A percentile compares a stretch with the other conserved stretches of the same genome.
Conservation (phyloP, 768 basidiomycete species). For the Phylloporus rhodoxanthus region DNA sequence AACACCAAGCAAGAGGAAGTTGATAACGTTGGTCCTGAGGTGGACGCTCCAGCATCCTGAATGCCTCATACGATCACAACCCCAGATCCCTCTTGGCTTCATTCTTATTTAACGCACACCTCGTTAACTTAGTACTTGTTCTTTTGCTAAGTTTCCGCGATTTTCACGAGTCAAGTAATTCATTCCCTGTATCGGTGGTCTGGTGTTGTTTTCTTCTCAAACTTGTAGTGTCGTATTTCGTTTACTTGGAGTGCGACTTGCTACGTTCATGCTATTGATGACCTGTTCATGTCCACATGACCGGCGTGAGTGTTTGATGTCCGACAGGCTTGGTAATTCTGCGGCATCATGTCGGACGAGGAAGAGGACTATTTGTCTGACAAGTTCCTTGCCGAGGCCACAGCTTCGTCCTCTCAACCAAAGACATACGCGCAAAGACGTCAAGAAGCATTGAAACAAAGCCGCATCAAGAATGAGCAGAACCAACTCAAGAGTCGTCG, state of each 20-base stretch:
- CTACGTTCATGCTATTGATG: slow-evolving; percentile 27
- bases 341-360: slow-evolving; percentile 52
- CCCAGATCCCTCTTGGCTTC: slow-evolving; percentile 24
- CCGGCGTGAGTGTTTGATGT: slow-evolving; percentile 12
- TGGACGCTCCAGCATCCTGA: slow-evolving; percentile 27
- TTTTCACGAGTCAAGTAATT: slow-evolving; percentile 31
- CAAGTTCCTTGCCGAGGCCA: slow-evolving; percentile 61
- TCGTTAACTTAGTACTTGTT: slow-evolving; percentile 31
- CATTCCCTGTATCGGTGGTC: slow-evolving; percentile 32
- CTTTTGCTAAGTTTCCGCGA: slow-evolving; percentile 34
- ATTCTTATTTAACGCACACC: slow-evolving; percentile 24
- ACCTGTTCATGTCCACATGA: slow-evolving; percentile 17
- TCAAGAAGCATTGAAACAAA: slow-evolving; percentile 53
- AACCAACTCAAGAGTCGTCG: slow-evolving; percentile 56
- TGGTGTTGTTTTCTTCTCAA: slow-evolving; percentile 40
- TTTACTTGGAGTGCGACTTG: slow-evolving; percentile 22
- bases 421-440: slow-evolving; percentile 70
- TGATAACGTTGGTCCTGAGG: slow-evolving; percentile 33
- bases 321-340: not conserved
- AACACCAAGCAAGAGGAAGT: slow-evolving; percentile 64
- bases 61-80: slow-evolving; percentile 10
- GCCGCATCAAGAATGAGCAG: slow-evolving; percentile 61
- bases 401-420: slow-evolving; percentile 32
- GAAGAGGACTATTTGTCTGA: slow-evolving; percentile 84
- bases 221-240: slow-evolving; percentile 28